Evolutionary conservation across 2,329 filamentous ascomycete genomes (phyloP), one percentile per base, ranked within the genome.

Genomic region (Leptographium flavum): DNA sequence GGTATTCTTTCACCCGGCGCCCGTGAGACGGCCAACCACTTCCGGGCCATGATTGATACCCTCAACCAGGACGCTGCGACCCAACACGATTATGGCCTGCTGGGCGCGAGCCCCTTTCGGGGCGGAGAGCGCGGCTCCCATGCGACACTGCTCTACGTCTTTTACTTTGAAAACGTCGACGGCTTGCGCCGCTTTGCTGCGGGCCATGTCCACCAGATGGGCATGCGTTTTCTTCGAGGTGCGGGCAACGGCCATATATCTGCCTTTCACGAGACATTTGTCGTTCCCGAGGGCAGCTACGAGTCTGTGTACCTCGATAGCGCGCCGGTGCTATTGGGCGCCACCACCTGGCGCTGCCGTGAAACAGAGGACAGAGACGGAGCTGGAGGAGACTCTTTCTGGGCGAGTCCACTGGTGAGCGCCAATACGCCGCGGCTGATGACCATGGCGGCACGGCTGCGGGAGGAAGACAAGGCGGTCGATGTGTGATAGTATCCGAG

Each of bases 1-100:
- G 71, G 73, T 4, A 37, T 66, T 9, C 54, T 74, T 19, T 58
- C 62, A 3, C 71, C 73, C 0, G 64, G 66, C 40, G 63, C 59
- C 45, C 57, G 57, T 22, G 58, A 68, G 17, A 52, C 70, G 1
- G 59, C 55, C 38, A 50, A 53, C 0, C 58, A 58, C 49, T 71
- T 74, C 52, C 13, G 37, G 0, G 48, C 44, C 9, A 67, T 74
- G 62, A 52, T 60, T 25, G 56, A 66, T 5, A 51, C 63, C 3
- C 45, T 53, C 6, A 57, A 65, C 3, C 30, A 45, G 4, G 42
- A 45, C 15, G n/a, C n/a, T n/a, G n/a, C n/a, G n/a, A n/a, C n/a
- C n/a, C 33, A 41, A 11, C 13, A 30, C 2, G 21, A 37, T 7
- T 65, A 65, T 47, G 73, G 72, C 5, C 63, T 73, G 48, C 56